Evolutionary conservation across 768 basidiomycete genomes (phyloP), one percentile per base, ranked within the genome.

Genomic region (Clitopilus hobsonii): DNA sequence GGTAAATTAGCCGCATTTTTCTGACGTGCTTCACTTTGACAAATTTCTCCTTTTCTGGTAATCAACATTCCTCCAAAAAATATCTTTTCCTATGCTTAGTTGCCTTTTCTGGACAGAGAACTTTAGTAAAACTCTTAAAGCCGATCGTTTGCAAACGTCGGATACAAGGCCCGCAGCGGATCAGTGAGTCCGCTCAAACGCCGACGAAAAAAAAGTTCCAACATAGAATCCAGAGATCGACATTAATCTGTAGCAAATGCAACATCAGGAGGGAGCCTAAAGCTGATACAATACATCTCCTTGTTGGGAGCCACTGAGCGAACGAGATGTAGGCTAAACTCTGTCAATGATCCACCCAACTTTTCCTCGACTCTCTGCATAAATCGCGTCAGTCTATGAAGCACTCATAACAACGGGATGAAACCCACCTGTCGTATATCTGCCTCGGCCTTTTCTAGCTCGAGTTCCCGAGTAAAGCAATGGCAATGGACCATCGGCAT

Each of bases 401-500:
- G 53, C 38, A n/a, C 29, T 48, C 20, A 24, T 32, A 22, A 30
- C 55, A 48, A 49, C 54, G 27, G 23, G 55, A 38, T 38, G 7
- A 22, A 32, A 69, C 88, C 58, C 65, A 95, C 96, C 81, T 85
- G 69, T 56, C 77, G 79, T 64, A 98, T 94, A 69, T 99, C 95
- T 52, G 60, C 69, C 66, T 86, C 79, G 3, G 93, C 94, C 51
- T 72, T 76, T 18, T 79, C 79, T 30, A 67, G 70, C 36, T 91
- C 91, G 20, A 85, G 60, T 68, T 94, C 92, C 53, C 91, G 84
- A 25, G 94, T 94, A 71, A 99, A 99, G 72, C 95, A 98, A 68
- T 99, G 88, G 60, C 92, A 95, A 66, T 99, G 97, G 14, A 99
- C 78, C 79, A 92, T 83, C 1, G 97, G 96, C 86, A 96, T 85